Percentiles rank a stretch among this genome's conserved stretches.
Conservation (phyloP, 2,329 filamentous ascomycete species). For the Beauveria varroae region DNA sequence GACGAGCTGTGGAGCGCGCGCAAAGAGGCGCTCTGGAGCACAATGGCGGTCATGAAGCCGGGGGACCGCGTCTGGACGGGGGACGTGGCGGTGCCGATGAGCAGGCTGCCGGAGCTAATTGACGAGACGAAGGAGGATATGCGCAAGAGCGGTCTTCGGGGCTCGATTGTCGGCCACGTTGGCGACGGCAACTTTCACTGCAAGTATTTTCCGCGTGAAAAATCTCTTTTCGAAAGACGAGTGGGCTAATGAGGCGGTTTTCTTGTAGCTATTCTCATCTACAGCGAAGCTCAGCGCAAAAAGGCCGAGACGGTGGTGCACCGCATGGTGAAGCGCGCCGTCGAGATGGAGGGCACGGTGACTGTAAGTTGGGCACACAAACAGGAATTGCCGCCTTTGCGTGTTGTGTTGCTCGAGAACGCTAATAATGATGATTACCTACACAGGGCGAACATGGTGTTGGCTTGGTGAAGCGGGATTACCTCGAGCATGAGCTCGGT, state of each 20-base stretch:
- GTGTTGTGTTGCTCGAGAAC: no score
- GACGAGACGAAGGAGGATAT: conserved; percentile 56
- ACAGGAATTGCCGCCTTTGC: no score
- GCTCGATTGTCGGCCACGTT: conserved; percentile 60
- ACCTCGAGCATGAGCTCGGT: conserved; percentile 71
- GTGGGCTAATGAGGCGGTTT: conserved; percentile 14
- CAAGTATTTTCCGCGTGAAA: conserved; percentile 20
- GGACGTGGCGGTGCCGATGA: conserved; percentile 79
- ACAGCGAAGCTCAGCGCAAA: conserved; percentile 58
- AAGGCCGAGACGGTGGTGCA: conserved; percentile 67
- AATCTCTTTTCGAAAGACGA: not conserved
- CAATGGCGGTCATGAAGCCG: conserved; percentile 57
- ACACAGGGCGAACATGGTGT: conserved; percentile 70
- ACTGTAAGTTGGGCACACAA: conserved; percentile 41
- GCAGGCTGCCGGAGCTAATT: conserved; percentile 64
- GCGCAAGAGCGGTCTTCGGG: conserved; percentile 34
- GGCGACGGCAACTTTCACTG: conserved; percentile 74
- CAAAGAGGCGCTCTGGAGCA: conserved; percentile 78
- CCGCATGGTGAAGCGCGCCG: conserved; percentile 77
- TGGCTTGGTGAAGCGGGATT: conserved; percentile 77
- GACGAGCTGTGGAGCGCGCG: conserved; percentile 74
- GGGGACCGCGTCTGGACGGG: conserved; percentile 78
- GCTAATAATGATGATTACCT: conserved; percentile 1
- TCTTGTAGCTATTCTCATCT: conserved; percentile 43
- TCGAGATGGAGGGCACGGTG: conserved; percentile 79